These are phyloP conservation scores for Leucosporidium creatinivorum DNA, from an alignment of 768 basidiomycete genomes.

Conservation along the genomic window DNA sequence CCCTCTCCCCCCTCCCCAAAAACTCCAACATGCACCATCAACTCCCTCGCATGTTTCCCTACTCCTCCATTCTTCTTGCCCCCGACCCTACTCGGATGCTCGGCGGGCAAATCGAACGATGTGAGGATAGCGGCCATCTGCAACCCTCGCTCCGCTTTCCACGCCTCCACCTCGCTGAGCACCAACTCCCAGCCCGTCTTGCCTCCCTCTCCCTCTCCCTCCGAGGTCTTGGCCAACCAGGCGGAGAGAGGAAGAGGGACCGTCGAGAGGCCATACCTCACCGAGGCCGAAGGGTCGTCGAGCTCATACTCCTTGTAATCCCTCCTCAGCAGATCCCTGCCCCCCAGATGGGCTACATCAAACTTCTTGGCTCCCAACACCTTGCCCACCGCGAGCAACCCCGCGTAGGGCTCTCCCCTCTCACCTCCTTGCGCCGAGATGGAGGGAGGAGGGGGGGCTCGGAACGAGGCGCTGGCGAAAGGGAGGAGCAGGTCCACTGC, in stretches of 20 bases:
- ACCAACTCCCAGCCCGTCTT: constrained; percentile 51
- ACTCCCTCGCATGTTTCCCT: constrained; percentile 58
- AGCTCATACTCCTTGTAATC: constrained; percentile 85
- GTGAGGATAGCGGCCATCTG: constrained; percentile 73
- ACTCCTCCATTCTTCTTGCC: constrained; percentile 40
- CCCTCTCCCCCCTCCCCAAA: constrained; percentile 1
- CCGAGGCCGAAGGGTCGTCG: constrained; percentile 13
- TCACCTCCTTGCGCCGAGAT: too few species aligned
- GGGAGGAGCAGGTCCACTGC: constrained; percentile 62
- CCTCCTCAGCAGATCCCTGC: constrained; percentile 73
- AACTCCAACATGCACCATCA: constrained; percentile 51
- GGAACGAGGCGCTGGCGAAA: constrained; percentile 48
- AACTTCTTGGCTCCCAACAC: constrained; percentile 50
- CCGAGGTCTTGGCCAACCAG: constrained; percentile 47
- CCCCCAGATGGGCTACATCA: constrained; percentile 59
- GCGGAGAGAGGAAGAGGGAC: constrained; percentile 62
- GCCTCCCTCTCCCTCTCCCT: constrained; percentile 38
- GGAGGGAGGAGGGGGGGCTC: constrained; percentile 36
- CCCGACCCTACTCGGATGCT: constrained; percentile 1
- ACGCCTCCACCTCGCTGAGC: constrained; percentile 46
- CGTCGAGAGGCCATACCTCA: constrained; percentile 51
- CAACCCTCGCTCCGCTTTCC: constrained; percentile 61
- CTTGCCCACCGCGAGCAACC: constrained; percentile 31
- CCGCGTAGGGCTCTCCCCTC: constrained; percentile 19
- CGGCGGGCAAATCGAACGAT: constrained; percentile 39